Base-by-base conservation (phyloP, 305 asterid genomes). In the Fraxinus platypoda region DNA sequence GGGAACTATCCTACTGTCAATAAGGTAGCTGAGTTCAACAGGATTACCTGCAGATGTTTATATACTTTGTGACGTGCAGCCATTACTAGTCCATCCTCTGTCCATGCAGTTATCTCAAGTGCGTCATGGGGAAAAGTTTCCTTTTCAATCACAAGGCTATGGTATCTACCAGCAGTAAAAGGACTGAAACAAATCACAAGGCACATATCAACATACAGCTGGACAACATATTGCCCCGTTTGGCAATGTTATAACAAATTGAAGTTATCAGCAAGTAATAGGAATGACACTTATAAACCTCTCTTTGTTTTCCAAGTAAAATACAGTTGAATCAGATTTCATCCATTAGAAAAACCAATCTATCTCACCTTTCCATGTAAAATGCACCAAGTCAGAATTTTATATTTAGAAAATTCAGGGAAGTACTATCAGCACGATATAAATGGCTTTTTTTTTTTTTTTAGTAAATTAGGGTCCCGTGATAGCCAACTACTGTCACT, bases 91-190 rank as follows among this genome's bases (percentile, higher is more conserved):
- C 98, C 99, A 52, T 95, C 97, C 85, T 93, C 99, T 0, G 99
- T 95, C 98, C 97, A 93, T 4, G 98, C 99, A 23, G 98, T 95
- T 70, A 93, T 86, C 90, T 95, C 99, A 9, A 95, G 96, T 74
- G 76, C 88, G 74, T 92, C 94, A 72, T 84, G 84, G 1, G 99
- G 99, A 86, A 93, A 95, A 30, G 89, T 92, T 76, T 91, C 97
- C 88, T 87, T 90, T 72, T 94, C 97, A 77, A 94, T 95, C 76
- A 95, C 99, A 75, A 95, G 99, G 85, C 99, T 95, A 80, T 95
- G 99, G 87, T 94, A 95, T 85, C 99, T 89, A 86, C 94, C 98
- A 35, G 98, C 99, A 49, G 92, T 94, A 81, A 95, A 94, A 38
- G 99, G 98, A 90, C 99, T 95, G 90, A 79, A 77, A 81, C 75